Conservation (phyloP, 306 rosid species). For the Acacia acuminata region DNA sequence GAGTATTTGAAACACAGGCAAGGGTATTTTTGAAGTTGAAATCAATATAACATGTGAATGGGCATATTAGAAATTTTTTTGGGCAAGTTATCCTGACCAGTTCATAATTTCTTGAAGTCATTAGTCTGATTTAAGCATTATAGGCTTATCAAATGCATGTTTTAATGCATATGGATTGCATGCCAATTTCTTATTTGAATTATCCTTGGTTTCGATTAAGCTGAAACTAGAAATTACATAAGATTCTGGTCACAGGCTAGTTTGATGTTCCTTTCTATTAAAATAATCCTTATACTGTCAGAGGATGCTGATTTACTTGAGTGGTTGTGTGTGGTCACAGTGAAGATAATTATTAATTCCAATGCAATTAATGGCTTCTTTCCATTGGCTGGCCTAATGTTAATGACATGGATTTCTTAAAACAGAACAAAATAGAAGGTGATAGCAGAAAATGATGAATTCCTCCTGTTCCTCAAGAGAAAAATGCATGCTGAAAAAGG, state of each 20-base stretch:
- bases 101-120: neutral
- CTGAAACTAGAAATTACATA: neutral
- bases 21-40: conserved; percentile 10
- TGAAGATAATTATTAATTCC: neutral
- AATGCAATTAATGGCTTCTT: neutral
- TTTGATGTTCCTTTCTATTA: neutral
- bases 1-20: conserved; percentile 60
- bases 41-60: neutral
- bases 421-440: neutral
- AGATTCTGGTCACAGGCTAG: neutral
- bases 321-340: neutral
- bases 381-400: neutral
- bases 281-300: neutral
- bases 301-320: neutral
- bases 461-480: neutral
- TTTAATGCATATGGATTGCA: neutral
- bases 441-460: neutral
- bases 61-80: neutral
- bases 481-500: no score
- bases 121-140: conserved; percentile 8
- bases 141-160: conserved; percentile 1
- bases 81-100: neutral
- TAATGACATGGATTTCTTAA: neutral
- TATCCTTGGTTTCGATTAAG: neutral
- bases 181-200: neutral